phyloP scores from a whole-genome alignment of 164 flowering plant genomes.

The Berberis thunbergii region DNA sequence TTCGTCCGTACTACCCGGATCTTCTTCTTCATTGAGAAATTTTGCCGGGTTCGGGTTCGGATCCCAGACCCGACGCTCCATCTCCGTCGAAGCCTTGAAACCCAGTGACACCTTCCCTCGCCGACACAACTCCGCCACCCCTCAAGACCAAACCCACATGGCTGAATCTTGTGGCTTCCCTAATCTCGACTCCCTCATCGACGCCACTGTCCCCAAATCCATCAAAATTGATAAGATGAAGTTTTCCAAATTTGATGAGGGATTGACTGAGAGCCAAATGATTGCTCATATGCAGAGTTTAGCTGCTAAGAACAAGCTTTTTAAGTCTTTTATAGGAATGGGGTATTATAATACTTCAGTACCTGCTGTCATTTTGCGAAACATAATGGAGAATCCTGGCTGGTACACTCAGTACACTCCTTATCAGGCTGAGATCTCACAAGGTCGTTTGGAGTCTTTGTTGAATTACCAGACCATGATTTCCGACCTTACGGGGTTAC shows the following conservation, averaged over 20 bases:
- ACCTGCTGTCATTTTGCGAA: slow-evolving; percentile 81
- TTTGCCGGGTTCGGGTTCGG: slow-evolving; percentile 9
- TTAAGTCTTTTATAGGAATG: slow-evolving; percentile 91
- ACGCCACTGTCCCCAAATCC: slow-evolving; percentile 91
- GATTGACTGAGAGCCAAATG: slow-evolving; percentile 91
- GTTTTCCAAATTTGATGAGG: slow-evolving; percentile 66
- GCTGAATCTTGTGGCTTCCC: slow-evolving; percentile 54
- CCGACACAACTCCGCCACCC: slow-evolving; percentile 92
- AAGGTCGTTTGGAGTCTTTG: slow-evolving; percentile 85
- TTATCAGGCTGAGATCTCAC: slow-evolving; percentile 95
- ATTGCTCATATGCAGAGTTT: slow-evolving; percentile 63
- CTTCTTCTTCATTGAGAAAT: neutral
- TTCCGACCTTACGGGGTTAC: slow-evolving; percentile 85
- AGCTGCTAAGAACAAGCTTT: slow-evolving; percentile 70
- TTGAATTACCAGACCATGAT: slow-evolving; percentile 86
- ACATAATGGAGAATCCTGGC: slow-evolving; percentile 95
- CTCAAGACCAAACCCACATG: slow-evolving; percentile 76
- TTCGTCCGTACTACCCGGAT: too few relatives aligned
- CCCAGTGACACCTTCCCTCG: slow-evolving; percentile 90
- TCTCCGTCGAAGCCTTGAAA: slow-evolving; percentile 68
- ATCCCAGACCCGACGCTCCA: slow-evolving; percentile 36
- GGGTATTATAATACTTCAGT: slow-evolving; percentile 86
- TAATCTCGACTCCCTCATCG: slow-evolving; percentile 58
- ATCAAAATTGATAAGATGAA: slow-evolving; percentile 60
- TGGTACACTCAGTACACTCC: slow-evolving; percentile 99